Evolutionary conservation across 2,329 filamentous ascomycete genomes (phyloP), one percentile per base, ranked within the genome.

Genomic region (Phaeosphaeria sp.): DNA sequence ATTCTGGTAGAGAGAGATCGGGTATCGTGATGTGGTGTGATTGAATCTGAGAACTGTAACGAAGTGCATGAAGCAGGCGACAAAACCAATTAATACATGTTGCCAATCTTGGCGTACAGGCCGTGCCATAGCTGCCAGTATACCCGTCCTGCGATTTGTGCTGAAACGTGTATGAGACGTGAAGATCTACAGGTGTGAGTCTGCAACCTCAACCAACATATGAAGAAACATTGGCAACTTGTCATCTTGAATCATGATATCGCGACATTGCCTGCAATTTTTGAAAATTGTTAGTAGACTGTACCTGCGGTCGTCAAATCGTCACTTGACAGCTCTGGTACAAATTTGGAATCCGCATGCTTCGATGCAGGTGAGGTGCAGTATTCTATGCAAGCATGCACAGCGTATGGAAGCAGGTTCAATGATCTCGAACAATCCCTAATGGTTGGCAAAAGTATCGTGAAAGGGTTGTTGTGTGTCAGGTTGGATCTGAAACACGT

Each of bases 151-250:
- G 59, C 50, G 60, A 59, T 57, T 58, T 49, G 49, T 56, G 49
- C 65, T 74, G 73, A 75, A 75, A 75, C 73, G 48, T 48, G 63
- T 30, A 61, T 76, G 73, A 73, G 65, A 75, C 74, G 69, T 51
- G 66, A 62, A 60, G 61, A 57, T 56, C 56, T 53, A 54, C 62
- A 53, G 63, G 22, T 30, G 30, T 45, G 42, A 46, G 22, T 24
- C 40, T 52, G 50, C 50, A 30, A 46, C 50, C 42, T 24, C 40
- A 30, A 52, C 42, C n/a, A n/a, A n/a, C n/a, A 21, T 45, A 21
- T n/a, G 42, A 46, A 46, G 36, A 36, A 46, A n/a, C 3, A 22
- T n/a, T 25, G 42, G 3, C 15, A 45, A 45, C 4, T 46, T 18
- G 15, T 21, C 47, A 39, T 4, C 47, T 21, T 8, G 33, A 24